A percentile compares a stretch with the other conserved stretches of the same genome.
Conservation (phyloP, 352 stramenopile species). For the Pythium aphanidermatum region DNA sequence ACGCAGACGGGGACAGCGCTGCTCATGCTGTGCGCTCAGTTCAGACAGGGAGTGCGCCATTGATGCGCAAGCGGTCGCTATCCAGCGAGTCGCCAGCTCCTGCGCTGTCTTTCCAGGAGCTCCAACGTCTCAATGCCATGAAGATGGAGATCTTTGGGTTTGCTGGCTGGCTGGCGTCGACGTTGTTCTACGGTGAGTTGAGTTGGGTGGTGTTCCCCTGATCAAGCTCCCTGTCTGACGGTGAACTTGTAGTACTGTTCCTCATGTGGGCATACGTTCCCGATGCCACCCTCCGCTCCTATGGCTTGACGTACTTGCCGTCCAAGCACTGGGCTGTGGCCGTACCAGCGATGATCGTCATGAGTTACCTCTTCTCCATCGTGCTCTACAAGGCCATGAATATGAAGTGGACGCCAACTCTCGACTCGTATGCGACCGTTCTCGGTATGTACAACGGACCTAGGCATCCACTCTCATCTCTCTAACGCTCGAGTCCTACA, state of each 20-base stretch:
- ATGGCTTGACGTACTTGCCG: conserved; percentile 86
- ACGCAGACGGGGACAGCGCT: no score
- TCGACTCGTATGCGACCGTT: conserved; percentile 80
- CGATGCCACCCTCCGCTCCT: conserved; percentile 60
- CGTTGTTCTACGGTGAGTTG: conserved; percentile 61
- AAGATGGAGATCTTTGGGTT: conserved; percentile 86
- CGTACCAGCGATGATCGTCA: conserved; percentile 74
- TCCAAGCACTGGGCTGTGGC: conserved; percentile 89
- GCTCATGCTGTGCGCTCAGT: no score
- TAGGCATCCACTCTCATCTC: not conserved
- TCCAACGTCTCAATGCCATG: conserved; percentile 72
- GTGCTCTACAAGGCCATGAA: conserved; percentile 84
- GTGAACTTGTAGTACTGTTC: conserved; percentile 51
- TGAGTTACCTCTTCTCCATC: conserved; percentile 78
- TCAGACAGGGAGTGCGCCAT: no score
- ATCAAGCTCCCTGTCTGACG: not conserved
- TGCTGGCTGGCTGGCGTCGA: conserved; percentile 75
- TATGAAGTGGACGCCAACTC: conserved; percentile 56
- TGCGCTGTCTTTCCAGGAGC: conserved; percentile 71
- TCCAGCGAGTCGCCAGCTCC: conserved; percentile 13
- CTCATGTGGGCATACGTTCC: conserved; percentile 87
- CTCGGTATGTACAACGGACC: conserved; percentile 18
- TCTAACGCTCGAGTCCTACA: not conserved
- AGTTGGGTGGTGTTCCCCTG: not conserved
- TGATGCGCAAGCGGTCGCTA: conserved; percentile 13